A percentile compares a stretch with the other conserved stretches of the same genome.
These are phyloP conservation scores for Colletotrichum sp. DNA, from an alignment of 2,329 filamentous ascomycete genomes.

Conservation along the genomic window DNA sequence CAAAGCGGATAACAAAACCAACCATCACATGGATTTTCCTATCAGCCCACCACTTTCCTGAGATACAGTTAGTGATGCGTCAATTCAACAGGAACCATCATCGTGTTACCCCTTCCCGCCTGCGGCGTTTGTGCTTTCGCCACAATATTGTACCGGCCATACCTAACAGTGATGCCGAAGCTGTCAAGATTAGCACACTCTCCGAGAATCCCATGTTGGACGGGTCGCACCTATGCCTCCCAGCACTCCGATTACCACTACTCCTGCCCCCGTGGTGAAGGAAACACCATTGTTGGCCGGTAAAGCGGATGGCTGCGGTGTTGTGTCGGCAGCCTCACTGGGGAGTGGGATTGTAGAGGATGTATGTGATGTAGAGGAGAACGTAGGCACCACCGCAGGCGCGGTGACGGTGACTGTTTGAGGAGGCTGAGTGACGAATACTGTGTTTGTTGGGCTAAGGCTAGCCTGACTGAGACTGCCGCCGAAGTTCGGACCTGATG, in stretches of 20 bases:
- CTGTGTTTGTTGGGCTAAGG: not conserved
- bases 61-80: not conserved
- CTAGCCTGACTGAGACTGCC: not conserved
- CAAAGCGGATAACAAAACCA: rapidly evolving
- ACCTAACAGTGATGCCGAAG: not conserved
- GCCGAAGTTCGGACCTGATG: not conserved
- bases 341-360: not conserved
- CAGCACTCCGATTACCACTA: not conserved
- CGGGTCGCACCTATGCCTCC: not conserved
- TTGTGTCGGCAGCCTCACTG: not conserved
- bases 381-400: not conserved
- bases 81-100: not conserved
- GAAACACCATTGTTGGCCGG: not conserved
- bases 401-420: not conserved
- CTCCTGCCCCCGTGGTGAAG: not conserved
- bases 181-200: not conserved
- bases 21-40: not conserved
- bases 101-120: not conserved
- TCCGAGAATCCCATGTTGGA: not conserved
- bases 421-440: not conserved
- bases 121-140: not conserved
- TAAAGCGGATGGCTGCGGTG: not conserved
- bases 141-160: not conserved
- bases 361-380: not conserved
- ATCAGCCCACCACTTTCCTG: not conserved